Evolutionary conservation across 345 rosid species (phyloP), one percentile per base, ranked within the genome.

Genomic region (Gossypium rotundifolium): DNA sequence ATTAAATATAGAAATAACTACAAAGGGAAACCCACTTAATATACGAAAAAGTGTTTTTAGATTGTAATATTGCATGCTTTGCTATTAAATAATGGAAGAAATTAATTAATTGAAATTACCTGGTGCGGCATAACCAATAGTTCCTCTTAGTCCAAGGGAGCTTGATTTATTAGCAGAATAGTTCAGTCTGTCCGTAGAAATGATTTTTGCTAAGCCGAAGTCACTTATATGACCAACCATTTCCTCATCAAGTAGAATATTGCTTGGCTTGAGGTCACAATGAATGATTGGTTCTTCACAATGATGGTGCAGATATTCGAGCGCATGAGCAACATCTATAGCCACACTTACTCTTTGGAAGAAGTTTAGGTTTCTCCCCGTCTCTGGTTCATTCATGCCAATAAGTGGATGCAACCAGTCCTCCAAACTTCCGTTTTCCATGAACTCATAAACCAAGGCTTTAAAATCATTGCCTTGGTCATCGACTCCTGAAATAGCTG

Each of bases 81-180:
- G 2, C 51, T 46, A 9, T 46, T 46, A 13, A 14, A 51, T 51
- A 23, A 62, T 61, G 8, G 13, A 9, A 40, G 12, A 63, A n/a
- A 65, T 77, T 40, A 75, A 72, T 71, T 1, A 38, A 18, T 18
- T 61, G 10, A 46, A 70, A 1, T 66, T 65, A 82, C 82, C 80
- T 69, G 82, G 84, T 40, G 84, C 59, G 38, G 70, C 57, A 27
- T 82, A 82, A 38, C 74, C 79, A 16, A 72, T 75, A 42, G 78
- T 72, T 72, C 80, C 77, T 66, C 18, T 73, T 16, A 73, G 3
- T 4, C 77, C 74, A 38, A 64, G 20, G 6, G 75, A 71, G 65
- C 58, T 71, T 42, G 33, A 54, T 22, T 59, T 73, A 20, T 3
- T 58, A 23, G 5, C 0, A 20, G 49, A 38, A 72, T 57, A 3